Evolutionary conservation across 257 asterid species (phyloP).

Genomic region (Petunia secreta): DNA sequence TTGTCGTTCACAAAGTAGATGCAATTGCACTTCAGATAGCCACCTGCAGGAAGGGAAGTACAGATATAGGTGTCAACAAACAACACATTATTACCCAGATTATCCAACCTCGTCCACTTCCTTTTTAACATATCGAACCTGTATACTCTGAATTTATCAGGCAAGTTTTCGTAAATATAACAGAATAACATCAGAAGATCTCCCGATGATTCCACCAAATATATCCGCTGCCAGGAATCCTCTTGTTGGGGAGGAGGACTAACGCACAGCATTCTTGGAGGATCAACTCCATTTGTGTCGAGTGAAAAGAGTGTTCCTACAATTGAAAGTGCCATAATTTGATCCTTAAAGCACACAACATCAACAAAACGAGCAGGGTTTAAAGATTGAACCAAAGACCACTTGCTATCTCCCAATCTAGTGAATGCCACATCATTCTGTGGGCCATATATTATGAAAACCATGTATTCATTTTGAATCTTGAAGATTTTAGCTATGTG

Average conservation of each 20-base stretch:
- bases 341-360: constrained; percentile 33
- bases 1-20: constrained; percentile 36
- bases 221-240: constrained; percentile 12
- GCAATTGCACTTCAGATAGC: constrained; percentile 33
- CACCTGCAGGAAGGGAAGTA: constrained; percentile 27
- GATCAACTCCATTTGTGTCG: constrained; percentile 5
- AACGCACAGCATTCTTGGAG: background rate
- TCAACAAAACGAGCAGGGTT: background rate
- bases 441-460: constrained; percentile 23
- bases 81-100: constrained; percentile 39
- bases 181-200: constrained; percentile 31
- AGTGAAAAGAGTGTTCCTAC: constrained; percentile 32
- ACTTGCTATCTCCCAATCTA: constrained; percentile 29
- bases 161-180: background rate
- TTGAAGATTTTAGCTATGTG: constrained; percentile 31
- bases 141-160: constrained; percentile 28
- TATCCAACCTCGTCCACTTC: constrained; percentile 37
- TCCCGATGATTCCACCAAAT: constrained; percentile 38
- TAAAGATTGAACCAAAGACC: constrained; percentile 25
- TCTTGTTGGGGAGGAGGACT: constrained; percentile 25
- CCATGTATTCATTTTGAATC: constrained; percentile 19
- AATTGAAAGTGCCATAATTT: constrained; percentile 31
- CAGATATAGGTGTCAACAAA: constrained; percentile 38
- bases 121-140: constrained; percentile 34
- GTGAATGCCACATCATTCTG: constrained; percentile 31